These are phyloP conservation scores for Raphidocelis subcapitata DNA, from an alignment of 139 green algal genomes.

Conservation along the genomic window DNA sequence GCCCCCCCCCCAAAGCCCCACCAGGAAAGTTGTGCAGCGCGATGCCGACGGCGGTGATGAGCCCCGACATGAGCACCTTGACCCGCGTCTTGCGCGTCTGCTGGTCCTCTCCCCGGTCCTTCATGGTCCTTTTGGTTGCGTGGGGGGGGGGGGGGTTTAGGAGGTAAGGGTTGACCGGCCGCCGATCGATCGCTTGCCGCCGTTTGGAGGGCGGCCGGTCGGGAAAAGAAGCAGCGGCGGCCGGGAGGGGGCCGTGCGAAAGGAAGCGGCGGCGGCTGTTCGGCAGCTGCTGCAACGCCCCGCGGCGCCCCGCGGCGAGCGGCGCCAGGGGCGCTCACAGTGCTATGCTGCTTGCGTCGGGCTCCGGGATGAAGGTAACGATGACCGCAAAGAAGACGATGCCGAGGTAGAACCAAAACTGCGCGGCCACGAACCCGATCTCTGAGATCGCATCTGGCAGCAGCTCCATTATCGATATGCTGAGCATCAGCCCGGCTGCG, in stretches of 20 bases:
- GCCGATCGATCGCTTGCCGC: too few relatives aligned
- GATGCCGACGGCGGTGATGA: conserved; percentile 82
- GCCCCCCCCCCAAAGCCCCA: conserved; percentile 40
- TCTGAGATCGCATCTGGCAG: conserved; percentile 58
- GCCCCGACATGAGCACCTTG: conserved; percentile 55
- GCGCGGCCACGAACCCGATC: conserved; percentile 57
- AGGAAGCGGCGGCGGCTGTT: too few relatives aligned
- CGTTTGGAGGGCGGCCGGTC: too few relatives aligned
- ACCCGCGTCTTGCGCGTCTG: not conserved
- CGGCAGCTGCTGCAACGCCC: too few relatives aligned
- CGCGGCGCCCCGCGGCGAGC: too few relatives aligned
- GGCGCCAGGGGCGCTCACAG: too few relatives aligned
- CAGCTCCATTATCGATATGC: conserved; percentile 73
- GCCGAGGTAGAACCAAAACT: conserved; percentile 69
- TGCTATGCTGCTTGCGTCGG: conserved; percentile 16
- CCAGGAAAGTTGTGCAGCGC: conserved; percentile 84
- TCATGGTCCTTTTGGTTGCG: too few relatives aligned
- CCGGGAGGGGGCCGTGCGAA: too few relatives aligned
- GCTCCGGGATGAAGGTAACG: conserved; percentile 67
- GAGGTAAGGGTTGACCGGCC: too few relatives aligned
- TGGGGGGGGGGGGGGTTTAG: too few relatives aligned
- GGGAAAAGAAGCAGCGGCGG: too few relatives aligned
- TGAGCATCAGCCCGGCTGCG: conserved; percentile 75
- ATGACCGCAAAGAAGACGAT: conserved; percentile 71
- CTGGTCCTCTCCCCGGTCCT: too few relatives aligned